phyloP scores from a whole-genome alignment of 768 basidiomycete genomes.

The Coprinellus micaceus region DNA sequence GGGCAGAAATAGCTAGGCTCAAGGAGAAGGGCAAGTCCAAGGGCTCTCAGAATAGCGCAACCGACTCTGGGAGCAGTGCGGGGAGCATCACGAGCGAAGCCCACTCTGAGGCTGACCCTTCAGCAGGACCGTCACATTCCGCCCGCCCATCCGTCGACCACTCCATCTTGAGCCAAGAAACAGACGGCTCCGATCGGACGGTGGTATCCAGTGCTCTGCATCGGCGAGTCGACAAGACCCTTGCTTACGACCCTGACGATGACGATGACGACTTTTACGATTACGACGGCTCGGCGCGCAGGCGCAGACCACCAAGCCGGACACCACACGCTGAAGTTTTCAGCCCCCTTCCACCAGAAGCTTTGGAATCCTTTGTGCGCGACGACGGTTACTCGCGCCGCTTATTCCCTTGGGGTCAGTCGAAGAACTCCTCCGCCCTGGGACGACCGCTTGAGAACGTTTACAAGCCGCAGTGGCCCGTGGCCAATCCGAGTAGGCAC shows the following conservation, averaged over 20 bases:
- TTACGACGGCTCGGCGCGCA: constrained; percentile 31
- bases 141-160: constrained; percentile 15
- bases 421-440: constrained; percentile 17
- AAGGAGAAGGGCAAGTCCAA: constrained; percentile 18
- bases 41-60: constrained; percentile 5
- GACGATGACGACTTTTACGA: constrained; percentile 24
- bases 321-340: constrained; percentile 65
- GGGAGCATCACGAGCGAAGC: constrained; percentile 19
- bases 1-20: constrained; percentile 25
- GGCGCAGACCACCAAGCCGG: constrained; percentile 33
- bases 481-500: constrained; percentile 51
- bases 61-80: constrained; percentile 25
- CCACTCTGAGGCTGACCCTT: background rate
- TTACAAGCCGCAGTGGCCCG: constrained; percentile 57
- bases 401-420: constrained; percentile 25
- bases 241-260: constrained; percentile 10
- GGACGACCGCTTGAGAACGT: constrained; percentile 19
- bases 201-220: constrained; percentile 9
- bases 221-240: background rate
- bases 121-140: background rate
- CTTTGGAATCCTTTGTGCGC: constrained; percentile 41
- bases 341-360: constrained; percentile 51
- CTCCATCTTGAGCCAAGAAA: constrained; percentile 17
- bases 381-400: constrained; percentile 20
- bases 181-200: constrained; percentile 21